Evolutionary conservation across 1,284 basidiomycete genomes (phyloP).

Genomic region (Schizophyllum amplum): DNA sequence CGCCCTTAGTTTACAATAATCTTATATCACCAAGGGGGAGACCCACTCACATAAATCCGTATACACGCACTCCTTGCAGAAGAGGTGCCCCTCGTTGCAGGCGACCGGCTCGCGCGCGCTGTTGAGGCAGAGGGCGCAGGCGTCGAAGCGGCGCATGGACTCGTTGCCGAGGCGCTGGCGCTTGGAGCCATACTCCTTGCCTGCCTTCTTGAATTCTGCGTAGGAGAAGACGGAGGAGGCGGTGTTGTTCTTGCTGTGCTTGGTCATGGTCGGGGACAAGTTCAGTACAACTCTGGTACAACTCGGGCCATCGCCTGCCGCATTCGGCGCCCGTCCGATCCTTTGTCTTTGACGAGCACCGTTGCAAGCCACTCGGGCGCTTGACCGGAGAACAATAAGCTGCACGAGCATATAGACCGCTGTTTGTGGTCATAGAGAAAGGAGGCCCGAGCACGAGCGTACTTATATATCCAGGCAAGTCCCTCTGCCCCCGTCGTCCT

Average conservation of each 20-base stretch:
- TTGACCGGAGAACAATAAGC: neutral
- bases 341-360: neutral
- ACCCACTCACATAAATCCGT: slow-evolving; percentile 65
- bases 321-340: neutral
- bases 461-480: too few species aligned
- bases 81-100: slow-evolving; percentile 80
- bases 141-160: slow-evolving; percentile 83
- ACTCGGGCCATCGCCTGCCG: neutral
- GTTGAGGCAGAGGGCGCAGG: slow-evolving; percentile 80
- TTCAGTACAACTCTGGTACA: too few species aligned
- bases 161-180: slow-evolving; percentile 82
- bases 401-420: too few species aligned
- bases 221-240: slow-evolving; percentile 82
- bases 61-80: slow-evolving; percentile 85
- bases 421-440: too few species aligned
- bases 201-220: slow-evolving; percentile 73
- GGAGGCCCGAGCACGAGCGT: too few species aligned
- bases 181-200: slow-evolving; percentile 67
- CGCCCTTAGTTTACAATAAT: too few species aligned
- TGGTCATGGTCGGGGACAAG: too few species aligned
- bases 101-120: slow-evolving; percentile 72
- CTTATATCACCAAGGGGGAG: too few species aligned
- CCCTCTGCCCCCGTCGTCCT: too few species aligned
- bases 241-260: slow-evolving; percentile 86
- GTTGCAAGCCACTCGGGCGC: neutral